A percentile compares a stretch with the other conserved stretches of the same genome.
Conservation (phyloP, 768 basidiomycete genomes). For the Phlebiopsis flavidoalba region DNA sequence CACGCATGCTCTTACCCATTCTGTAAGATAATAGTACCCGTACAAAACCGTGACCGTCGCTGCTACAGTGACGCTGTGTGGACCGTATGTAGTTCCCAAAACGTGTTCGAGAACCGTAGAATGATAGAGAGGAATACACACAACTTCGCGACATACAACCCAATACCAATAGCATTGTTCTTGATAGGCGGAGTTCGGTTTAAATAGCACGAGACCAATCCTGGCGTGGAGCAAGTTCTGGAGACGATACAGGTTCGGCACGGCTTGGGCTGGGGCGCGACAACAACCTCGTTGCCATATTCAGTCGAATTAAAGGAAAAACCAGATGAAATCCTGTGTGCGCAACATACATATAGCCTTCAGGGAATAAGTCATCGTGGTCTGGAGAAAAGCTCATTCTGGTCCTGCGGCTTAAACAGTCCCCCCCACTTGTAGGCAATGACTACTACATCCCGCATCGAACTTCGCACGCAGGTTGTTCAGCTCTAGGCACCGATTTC, state of each 20-base stretch:
- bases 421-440: constrained; percentile 56
- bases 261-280: constrained; percentile 30
- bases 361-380: constrained; percentile 44
- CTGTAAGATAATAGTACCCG: too few relatives aligned
- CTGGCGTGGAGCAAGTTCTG: constrained; percentile 51
- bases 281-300: background rate
- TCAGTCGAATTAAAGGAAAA: background rate
- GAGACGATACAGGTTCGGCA: constrained; percentile 46
- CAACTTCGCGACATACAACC: too few relatives aligned
- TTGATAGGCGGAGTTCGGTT: constrained; percentile 49
- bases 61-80: too few relatives aligned
- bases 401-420: constrained; percentile 40
- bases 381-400: constrained; percentile 44
- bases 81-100: too few relatives aligned
- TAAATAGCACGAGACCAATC: constrained; percentile 48
- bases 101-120: too few relatives aligned
- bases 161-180: constrained; percentile 40
- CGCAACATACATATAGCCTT: constrained; percentile 39
- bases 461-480: constrained; percentile 21
- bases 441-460: constrained; percentile 42
- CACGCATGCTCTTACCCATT: too few relatives aligned
- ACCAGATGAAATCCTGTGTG: background rate
- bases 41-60: too few relatives aligned
- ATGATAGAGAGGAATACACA: too few relatives aligned
- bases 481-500: background rate